Evolutionary conservation across 345 rosid species (phyloP), one percentile per base, ranked within the genome.

Genomic region (Aethionema arabicum): DNA sequence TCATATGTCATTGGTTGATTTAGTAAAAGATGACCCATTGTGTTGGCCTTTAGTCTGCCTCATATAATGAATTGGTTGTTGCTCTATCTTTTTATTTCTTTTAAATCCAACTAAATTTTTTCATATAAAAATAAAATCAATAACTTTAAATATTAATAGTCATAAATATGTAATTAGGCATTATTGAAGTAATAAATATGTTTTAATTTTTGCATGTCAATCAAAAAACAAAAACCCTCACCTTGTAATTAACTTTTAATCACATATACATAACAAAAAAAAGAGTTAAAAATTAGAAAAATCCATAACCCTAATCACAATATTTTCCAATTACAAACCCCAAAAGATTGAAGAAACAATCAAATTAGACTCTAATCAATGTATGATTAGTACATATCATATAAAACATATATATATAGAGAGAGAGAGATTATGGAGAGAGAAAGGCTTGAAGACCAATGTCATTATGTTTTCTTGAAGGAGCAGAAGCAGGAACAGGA

Each of bases 391-490:
- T 38, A 32, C 63, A 32, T 67, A 52, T 51, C 43, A 68, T 36
- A 52, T 44, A 45, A 41, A 58, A 15, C 32, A 11, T 8, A 46
- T 46, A 46, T 30, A 6, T 11, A 53, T 36, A 66, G 50, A 46
- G 65, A 47, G 9, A 35, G 45, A 54, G 53, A 59, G 21, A 11
- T 73, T 73, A 79, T 79, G 86, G 82, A 63, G 68, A 76, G 59
- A 86, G 76, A 47, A 80, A 75, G 64, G 65, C 55, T 57, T 70
- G 69, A 42, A 57, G 36, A 50, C 96, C 98, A 77, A 91, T 80
- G 60, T 70, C 90, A 60, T 91, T 91, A 79, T 88, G 96, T 67
- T 84, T 86, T 75, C 95, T 76, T 54, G 98, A 91, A 59, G 98
- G 98, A 58, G 85, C 98, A 38, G 98, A 91, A 59, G 83, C 74